Base-by-base conservation (phyloP, 768 basidiomycete genomes). In the Pleurotus tuoliensis region DNA sequence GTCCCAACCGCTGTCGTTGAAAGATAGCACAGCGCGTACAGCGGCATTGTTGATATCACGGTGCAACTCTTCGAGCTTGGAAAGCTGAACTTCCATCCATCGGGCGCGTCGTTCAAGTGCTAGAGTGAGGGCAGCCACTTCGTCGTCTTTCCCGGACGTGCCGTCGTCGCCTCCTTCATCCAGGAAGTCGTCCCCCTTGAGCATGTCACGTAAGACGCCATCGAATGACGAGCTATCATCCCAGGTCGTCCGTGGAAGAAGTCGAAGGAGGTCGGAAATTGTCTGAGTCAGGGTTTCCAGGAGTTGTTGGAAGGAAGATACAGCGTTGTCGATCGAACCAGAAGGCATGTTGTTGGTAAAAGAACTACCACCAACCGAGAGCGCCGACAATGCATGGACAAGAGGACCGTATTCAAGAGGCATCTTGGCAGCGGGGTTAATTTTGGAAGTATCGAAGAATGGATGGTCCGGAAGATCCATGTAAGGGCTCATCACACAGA, bases 41-140 rank as follows among this genome's bases (percentile, higher is more conserved):
- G 91, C 90, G 5, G 92, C 92, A 2, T 83, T 90, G 69, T 94
- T 94, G 71, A 94, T 93, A 62, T 94, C 92, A 25, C 89, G 87
- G 62, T 94, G 92, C 34, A 94, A 76, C 64, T 92, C 92, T 69
- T 94, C 92, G 37, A 94, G 75, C 67, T 94, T 93, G 0, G 89
- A 90, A 15, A 94, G 71, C 68, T 93, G 92, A 18, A 92, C 88
- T 70, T 94, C 91, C 89, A 94, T 93, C 90, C 92, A 94, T 43
- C 90, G 80, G 13, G 92, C 92, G n/a, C 92, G 88, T 59, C 89
- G 86, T 67, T 92, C 91, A 45, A 94, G 80, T 6, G 90, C 91
- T 48, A 88, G 73, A 1, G 91, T 94, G 58, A 94, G 73, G 15
- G 88, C 88, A 2, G 87, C 89, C 5, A 94, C 91, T 65, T 94